Evolutionary conservation across 805 yeast genomes (phyloP).

Genomic region (Sungouiella blattae): DNA sequence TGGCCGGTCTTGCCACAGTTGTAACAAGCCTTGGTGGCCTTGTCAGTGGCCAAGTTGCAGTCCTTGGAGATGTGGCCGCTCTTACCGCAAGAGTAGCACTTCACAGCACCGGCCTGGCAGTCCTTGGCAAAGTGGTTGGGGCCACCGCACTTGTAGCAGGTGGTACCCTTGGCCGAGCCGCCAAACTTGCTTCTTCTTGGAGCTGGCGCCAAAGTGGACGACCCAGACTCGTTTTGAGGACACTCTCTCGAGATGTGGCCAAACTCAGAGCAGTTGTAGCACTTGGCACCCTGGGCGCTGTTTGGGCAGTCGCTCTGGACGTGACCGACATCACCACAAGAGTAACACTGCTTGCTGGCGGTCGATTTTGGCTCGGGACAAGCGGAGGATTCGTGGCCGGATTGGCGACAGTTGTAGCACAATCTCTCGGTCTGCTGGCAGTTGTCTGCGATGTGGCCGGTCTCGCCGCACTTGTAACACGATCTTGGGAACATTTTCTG

Average conservation of each 20-base stretch:
- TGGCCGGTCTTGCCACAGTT: slow-evolving; percentile 80
- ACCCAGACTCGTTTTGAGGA: slow-evolving; percentile 38
- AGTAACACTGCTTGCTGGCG: slow-evolving; percentile 84
- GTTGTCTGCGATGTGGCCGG: slow-evolving; percentile 86
- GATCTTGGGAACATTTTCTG: slow-evolving; percentile 59
- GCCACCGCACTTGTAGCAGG: slow-evolving; percentile 89
- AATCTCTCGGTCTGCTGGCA: slow-evolving; percentile 82
- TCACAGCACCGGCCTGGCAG: slow-evolving; percentile 67
- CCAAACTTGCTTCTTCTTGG: slow-evolving; percentile 18
- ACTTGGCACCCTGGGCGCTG: slow-evolving; percentile 63
- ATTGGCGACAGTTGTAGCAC: slow-evolving; percentile 89
- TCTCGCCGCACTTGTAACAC: slow-evolving; percentile 88
- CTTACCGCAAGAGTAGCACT: slow-evolving; percentile 92
- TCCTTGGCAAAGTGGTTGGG: slow-evolving; percentile 92
- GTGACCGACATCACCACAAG: slow-evolving; percentile 89
- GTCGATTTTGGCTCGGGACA: slow-evolving; percentile 88
- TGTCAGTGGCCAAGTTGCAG: slow-evolving; percentile 53
- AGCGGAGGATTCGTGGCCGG: slow-evolving; percentile 85
- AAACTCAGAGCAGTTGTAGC: slow-evolving; percentile 73
- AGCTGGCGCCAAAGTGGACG: slow-evolving; percentile 20
- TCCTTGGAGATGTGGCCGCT: slow-evolving; percentile 87
- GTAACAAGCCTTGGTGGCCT: slow-evolving; percentile 60
- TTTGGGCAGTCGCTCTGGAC: slow-evolving; percentile 80
- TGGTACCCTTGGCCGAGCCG: slow-evolving; percentile 37
- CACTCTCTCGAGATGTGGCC: slow-evolving; percentile 87